Conservation (phyloP, 2,329 filamentous ascomycete species). For the Harringtonia aguacate region DNA sequence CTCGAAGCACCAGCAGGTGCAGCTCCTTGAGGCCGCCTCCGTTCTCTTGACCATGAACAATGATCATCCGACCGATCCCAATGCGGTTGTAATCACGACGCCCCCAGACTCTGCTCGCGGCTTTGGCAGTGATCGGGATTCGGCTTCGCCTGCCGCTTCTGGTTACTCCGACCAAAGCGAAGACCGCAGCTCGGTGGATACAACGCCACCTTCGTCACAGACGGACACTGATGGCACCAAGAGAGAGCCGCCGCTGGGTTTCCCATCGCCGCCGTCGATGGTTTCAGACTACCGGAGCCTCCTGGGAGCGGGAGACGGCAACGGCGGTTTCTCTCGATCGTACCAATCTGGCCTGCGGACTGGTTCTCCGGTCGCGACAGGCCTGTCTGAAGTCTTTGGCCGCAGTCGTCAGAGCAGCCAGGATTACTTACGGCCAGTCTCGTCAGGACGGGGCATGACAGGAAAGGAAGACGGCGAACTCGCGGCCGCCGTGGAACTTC, state of each 20-base stretch:
- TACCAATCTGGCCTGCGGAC: slow-evolving; percentile 58
- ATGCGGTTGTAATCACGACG: slow-evolving; percentile 37
- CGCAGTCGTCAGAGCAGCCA: slow-evolving; percentile 58
- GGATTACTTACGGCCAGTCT: slow-evolving; percentile 59
- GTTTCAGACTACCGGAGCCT: slow-evolving; percentile 48
- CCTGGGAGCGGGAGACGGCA: neutral
- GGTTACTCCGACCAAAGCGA: slow-evolving; percentile 70
- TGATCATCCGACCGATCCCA: slow-evolving; percentile 14
- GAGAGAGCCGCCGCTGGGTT: slow-evolving; percentile 27
- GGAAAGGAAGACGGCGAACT: slow-evolving; percentile 80
- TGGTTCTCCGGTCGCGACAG: neutral
- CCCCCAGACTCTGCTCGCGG: slow-evolving; percentile 56
- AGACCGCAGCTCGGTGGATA: slow-evolving; percentile 76
- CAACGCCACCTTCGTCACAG: slow-evolving; percentile 67
- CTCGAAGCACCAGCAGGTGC: slow-evolving; percentile 98
- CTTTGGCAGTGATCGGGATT: slow-evolving; percentile 70
- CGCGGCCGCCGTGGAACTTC: slow-evolving; percentile 78
- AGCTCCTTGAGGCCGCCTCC: slow-evolving; percentile 92
- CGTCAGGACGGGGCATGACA: slow-evolving; percentile 63
- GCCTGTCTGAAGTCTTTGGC: slow-evolving; percentile 19
- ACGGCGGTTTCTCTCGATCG: slow-evolving; percentile 54
- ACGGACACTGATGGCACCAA: slow-evolving; percentile 40
- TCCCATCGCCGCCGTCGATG: slow-evolving; percentile 18
- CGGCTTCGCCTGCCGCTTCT: slow-evolving; percentile 70
- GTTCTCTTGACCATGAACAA: slow-evolving; percentile 84